phyloP scores from a whole-genome alignment of 441 rosid species.

The Brassica balearica region DNA sequence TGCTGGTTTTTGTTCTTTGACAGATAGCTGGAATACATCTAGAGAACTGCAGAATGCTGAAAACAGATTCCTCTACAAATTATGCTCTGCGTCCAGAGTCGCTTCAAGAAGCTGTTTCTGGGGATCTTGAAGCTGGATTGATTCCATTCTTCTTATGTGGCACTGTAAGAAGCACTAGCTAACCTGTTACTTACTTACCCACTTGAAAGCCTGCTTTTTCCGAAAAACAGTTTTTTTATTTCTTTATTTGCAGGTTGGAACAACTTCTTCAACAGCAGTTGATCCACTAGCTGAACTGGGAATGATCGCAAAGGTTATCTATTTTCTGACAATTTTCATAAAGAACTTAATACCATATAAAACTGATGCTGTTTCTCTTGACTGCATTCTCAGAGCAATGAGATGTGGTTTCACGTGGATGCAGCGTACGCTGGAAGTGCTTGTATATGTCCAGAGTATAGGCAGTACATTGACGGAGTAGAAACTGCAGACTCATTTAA shows the following conservation, averaged over 20 bases:
- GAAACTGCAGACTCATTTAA: conserved; percentile 92
- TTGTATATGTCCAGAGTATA: conserved; percentile 90
- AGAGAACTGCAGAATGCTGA: neutral
- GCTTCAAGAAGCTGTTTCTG: neutral
- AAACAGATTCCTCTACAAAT: neutral
- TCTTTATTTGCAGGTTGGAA: neutral
- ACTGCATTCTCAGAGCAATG: conserved; percentile 55
- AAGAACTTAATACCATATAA: neutral
- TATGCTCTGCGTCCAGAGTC: neutral
- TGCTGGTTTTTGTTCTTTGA: neutral
- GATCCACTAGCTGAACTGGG: neutral
- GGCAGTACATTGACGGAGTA: conserved; percentile 72
- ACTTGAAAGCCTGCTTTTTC: neutral
- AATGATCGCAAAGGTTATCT: neutral
- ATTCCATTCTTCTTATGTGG: neutral
- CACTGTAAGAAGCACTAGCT: neutral
- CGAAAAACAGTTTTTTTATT: too few species aligned
- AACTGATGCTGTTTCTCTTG: neutral
- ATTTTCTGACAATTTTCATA: neutral
- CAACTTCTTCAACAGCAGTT: neutral
- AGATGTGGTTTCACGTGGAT: conserved; percentile 88
- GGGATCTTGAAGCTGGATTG: neutral
- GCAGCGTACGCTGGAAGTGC: conserved; percentile 97
- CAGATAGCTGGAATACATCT: neutral
- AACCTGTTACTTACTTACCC: neutral